Conservation (phyloP, 1,139 yeast genomes). For the Saccharomyces hybrid region DNA sequence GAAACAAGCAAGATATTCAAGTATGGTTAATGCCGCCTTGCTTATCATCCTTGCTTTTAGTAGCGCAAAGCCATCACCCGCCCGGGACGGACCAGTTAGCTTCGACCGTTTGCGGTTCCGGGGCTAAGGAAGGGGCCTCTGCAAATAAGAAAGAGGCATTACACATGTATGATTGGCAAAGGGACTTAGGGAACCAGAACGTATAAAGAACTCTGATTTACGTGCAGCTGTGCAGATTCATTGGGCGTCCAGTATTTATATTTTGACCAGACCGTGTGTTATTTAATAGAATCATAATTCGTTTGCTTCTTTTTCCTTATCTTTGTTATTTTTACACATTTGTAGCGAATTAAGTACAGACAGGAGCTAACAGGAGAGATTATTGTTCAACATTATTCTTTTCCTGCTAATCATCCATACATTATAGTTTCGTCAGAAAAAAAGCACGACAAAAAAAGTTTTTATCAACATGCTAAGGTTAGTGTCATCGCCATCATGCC, state of each 20-base stretch:
- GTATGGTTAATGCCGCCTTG: neutral
- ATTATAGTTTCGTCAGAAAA: neutral
- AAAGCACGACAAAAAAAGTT: neutral
- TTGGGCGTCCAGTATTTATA: neutral
- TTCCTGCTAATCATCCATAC: neutral
- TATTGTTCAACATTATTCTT: neutral
- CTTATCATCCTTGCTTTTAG: neutral
- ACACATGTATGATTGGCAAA: neutral
- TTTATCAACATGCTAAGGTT: slow-evolving; percentile 8
- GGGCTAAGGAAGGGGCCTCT: neutral
- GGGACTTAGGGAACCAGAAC: neutral
- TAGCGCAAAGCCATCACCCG: neutral
- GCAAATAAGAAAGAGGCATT: neutral
- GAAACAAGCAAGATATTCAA: neutral
- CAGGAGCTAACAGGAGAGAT: neutral
- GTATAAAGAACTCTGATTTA: neutral
- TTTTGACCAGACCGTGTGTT: neutral
- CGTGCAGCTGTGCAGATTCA: neutral
- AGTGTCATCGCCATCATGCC: slow-evolving; percentile 2
- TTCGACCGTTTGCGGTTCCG: neutral
- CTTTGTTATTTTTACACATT: neutral
- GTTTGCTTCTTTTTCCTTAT: neutral
- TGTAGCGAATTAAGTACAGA: neutral
- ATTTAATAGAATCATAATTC: neutral
- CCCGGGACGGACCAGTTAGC: neutral